Base-by-base conservation (phyloP, 768 basidiomycete species). In the Boletus tomentosulus region DNA sequence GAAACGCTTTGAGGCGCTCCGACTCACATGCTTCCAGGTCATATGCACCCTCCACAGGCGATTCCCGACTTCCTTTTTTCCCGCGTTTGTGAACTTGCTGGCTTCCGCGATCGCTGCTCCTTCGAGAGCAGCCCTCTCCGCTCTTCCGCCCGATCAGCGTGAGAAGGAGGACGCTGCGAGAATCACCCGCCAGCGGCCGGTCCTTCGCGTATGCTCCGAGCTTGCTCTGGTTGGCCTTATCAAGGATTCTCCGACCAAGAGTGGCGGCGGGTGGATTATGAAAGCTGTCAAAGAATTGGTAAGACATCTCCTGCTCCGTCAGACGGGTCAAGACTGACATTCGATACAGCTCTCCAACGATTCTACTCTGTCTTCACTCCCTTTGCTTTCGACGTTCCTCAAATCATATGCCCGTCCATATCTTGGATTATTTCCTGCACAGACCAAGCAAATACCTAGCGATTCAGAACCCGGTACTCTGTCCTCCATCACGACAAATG, bases 111-210 rank as follows among this genome's bases (percentile, higher is more conserved):
- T 87, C 45, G 76, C 79, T 8, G 73, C 87, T 4, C 84, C 90
- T 2, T 74, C 83, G 12, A 77, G 81, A 47, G 73, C 80, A 6
- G 64, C 79, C 0, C 71, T 90, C 4, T 72, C 82, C n/a, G 68
- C 76, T 6, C 66, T 91, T 45, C 73, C 80, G 3, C 76, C 78
- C 0, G 92, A 93, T 63, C 94, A 93, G 61, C 83, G 87, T 46
- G 97, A 99, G 66, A 96, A 92, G 71, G 97, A 99, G 57, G 95
- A 98, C 58, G 74, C 81, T 46, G 74, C 83, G 9, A 80, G 97
- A 25, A 74, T 99, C 27, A 62, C 81, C 6, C 85, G 88, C 46
- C 94, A 98, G 68, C 80, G 97, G 22, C 91, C 92, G 3, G 74
- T 94, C 31, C 73, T 98, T 53, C 81, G 95, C 42, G 84, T 98